Evolutionary conservation across 139 green algal species (phyloP).

Genomic region (Picochlorum sp.): DNA sequence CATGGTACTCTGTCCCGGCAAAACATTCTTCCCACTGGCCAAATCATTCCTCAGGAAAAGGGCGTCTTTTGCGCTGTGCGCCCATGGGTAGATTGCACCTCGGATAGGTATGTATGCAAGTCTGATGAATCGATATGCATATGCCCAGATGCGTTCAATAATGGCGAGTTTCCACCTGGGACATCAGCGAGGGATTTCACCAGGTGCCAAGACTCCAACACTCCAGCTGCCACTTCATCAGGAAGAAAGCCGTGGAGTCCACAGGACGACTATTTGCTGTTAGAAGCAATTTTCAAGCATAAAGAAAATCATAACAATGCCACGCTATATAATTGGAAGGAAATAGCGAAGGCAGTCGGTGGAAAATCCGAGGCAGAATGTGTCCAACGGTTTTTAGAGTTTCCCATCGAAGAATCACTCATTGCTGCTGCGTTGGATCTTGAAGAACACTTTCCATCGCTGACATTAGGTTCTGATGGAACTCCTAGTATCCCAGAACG

Average conservation of each 20-base stretch:
- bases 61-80: constrained; percentile 60
- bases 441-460: neutral
- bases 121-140: constrained; percentile 63
- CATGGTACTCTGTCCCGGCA: neutral
- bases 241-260: constrained; percentile 46
- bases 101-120: constrained; percentile 78
- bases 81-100: constrained; percentile 72
- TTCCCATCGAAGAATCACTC: constrained; percentile 86
- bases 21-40: constrained; percentile 9
- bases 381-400: constrained; percentile 75
- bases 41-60: neutral
- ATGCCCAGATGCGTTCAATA: constrained; percentile 45
- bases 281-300: constrained; percentile 69
- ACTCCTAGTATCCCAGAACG: too few species aligned
- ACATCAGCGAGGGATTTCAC: constrained; percentile 76
- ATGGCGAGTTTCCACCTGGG: constrained; percentile 69
- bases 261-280: constrained; percentile 66
- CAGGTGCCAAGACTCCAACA: constrained; percentile 25
- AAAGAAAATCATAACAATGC: constrained; percentile 39
- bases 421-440: constrained; percentile 5
- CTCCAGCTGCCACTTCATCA: constrained; percentile 20
- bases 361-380: constrained; percentile 72
- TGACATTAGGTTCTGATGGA: too few species aligned
- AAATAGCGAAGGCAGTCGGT: constrained; percentile 80
- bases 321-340: constrained; percentile 47